A percentile compares a stretch with the other conserved stretches of the same genome.
Evolutionary conservation across 2,329 filamentous ascomycete genomes (phyloP).

Genomic region (Biscogniauxia mediterranea): DNA sequence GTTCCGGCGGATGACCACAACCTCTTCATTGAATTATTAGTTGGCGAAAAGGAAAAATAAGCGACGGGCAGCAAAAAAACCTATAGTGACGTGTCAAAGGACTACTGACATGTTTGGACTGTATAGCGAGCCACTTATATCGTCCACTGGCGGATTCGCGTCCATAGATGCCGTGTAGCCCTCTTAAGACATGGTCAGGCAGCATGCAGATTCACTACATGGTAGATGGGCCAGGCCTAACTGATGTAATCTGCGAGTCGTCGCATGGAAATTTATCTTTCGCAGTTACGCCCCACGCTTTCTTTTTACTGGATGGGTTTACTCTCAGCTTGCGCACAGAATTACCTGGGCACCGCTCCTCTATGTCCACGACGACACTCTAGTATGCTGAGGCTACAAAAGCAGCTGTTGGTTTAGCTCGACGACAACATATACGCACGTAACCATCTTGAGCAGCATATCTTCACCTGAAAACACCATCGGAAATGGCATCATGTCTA

Average conservation of each 20-base stretch:
- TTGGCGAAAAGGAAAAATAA: conserved; percentile 2
- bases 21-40: background rate
- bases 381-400: background rate
- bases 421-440: background rate
- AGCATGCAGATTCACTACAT: background rate
- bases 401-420: background rate
- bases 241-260: background rate
- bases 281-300: background rate
- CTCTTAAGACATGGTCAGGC: conserved; percentile 4
- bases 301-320: background rate
- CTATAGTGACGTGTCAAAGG: conserved; percentile 15
- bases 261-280: background rate
- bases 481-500: background rate
- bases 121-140: conserved; percentile 2
- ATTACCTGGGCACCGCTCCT: background rate
- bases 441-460: background rate
- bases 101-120: conserved; percentile 12
- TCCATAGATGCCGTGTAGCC: background rate
- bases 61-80: conserved; percentile 2
- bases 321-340: background rate
- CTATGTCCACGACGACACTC: background rate
- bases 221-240: background rate
- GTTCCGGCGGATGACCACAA: background rate
- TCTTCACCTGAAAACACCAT: background rate
- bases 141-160: background rate